Conservation (phyloP, 345 rosid species). For the Carallia brachiata region DNA sequence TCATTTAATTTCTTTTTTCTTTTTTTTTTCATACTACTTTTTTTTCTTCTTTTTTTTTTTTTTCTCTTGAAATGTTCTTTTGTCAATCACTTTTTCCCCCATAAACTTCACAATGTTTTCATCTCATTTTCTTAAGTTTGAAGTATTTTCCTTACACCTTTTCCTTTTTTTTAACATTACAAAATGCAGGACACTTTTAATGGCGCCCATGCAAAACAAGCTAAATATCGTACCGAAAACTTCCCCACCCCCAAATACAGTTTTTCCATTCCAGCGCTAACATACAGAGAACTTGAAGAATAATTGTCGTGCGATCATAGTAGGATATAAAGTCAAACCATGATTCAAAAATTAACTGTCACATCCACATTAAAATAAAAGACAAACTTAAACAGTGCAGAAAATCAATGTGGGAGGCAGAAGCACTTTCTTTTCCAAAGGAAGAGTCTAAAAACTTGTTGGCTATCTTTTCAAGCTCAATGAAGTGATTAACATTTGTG, state of each 20-base stretch:
- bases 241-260: slow-evolving; percentile 39
- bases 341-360: slow-evolving; percentile 29
- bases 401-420: no score
- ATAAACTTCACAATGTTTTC: slow-evolving; percentile 6
- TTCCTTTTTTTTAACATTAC: background rate
- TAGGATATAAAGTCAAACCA: slow-evolving; percentile 59
- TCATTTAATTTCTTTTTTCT: background rate
- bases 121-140: slow-evolving; percentile 10
- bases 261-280: slow-evolving; percentile 4
- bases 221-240: slow-evolving; percentile 32
- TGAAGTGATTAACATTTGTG: no score
- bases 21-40: background rate
- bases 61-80: slow-evolving; percentile 13
- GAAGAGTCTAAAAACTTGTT: no score
- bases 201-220: slow-evolving; percentile 21
- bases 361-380: slow-evolving; percentile 34
- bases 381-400: background rate
- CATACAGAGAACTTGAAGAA: slow-evolving; percentile 53
- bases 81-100: slow-evolving; percentile 7
- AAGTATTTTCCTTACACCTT: background rate
- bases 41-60: slow-evolving; percentile 7
- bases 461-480: no score
- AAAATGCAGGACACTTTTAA: slow-evolving; percentile 13
- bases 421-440: no score
- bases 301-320: slow-evolving; percentile 77